phyloP scores from a whole-genome alignment of 345 rosid species.

The Linum trigynum region DNA sequence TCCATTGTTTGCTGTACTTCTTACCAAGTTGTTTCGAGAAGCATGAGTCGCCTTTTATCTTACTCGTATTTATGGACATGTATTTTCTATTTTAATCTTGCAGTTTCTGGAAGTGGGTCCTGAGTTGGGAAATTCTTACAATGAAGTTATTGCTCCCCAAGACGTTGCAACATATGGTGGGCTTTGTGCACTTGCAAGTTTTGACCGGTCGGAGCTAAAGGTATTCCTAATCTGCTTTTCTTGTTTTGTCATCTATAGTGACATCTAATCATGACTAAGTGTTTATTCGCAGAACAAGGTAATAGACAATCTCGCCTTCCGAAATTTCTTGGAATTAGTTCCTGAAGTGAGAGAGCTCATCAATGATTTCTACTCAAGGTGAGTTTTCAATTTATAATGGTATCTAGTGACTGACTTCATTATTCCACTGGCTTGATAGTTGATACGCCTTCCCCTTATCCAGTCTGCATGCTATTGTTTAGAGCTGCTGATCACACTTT shows the following conservation, averaged over 20 bases:
- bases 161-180: constrained; percentile 99
- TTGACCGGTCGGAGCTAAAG: constrained; percentile 91
- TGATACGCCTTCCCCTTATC: background rate
- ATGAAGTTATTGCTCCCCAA: constrained; percentile 94
- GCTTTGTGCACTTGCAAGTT: constrained; percentile 96
- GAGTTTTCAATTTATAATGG: background rate
- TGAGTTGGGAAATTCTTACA: constrained; percentile 75
- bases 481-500: background rate
- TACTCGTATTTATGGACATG: background rate
- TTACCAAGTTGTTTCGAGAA: background rate
- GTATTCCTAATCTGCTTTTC: constrained; percentile 27
- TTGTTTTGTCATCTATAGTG: background rate
- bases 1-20: background rate
- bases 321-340: constrained; percentile 88
- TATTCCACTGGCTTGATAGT: background rate
- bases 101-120: constrained; percentile 95
- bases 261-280: constrained; percentile 4
- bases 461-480: background rate
- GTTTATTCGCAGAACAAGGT: constrained; percentile 66
- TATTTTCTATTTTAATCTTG: constrained; percentile 7
- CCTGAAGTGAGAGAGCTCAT: constrained; percentile 99
- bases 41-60: background rate
- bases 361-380: constrained; percentile 95
- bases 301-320: constrained; percentile 81
- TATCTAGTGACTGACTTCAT: background rate